These are phyloP conservation scores for Jatropha curcas DNA, from an alignment of 345 rosid genomes.

Conservation along the genomic window DNA sequence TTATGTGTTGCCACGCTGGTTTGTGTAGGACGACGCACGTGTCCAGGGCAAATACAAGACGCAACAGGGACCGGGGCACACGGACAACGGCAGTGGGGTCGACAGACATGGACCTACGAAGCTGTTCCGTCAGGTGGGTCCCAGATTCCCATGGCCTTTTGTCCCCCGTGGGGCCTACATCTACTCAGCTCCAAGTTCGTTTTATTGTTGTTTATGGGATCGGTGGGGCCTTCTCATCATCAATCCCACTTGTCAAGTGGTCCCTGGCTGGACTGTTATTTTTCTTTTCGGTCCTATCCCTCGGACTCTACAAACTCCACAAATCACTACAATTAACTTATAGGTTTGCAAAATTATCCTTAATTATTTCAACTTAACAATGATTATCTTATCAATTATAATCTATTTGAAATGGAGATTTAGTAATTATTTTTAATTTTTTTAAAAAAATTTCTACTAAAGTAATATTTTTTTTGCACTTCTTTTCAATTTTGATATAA, in stretches of 20 bases:
- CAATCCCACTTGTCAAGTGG: not conserved
- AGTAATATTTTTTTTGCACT: too few relatives aligned
- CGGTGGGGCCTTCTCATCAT: conserved; percentile 8
- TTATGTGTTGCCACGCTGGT: conserved; percentile 20
- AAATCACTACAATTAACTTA: too few relatives aligned
- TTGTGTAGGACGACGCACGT: conserved; percentile 20
- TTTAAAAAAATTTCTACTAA: too few relatives aligned
- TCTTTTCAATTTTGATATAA: too few relatives aligned
- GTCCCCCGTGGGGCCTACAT: conserved; percentile 11
- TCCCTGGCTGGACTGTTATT: not conserved
- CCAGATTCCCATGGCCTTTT: not conserved
- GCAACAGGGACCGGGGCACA: conserved; percentile 22
- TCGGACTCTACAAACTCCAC: not conserved
- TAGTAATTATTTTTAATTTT: too few relatives aligned
- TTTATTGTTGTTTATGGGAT: not conserved
- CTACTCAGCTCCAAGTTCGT: conserved; percentile 27
- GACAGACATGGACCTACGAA: conserved; percentile 38
- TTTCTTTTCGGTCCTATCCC: not conserved
- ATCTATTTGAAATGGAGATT: too few relatives aligned
- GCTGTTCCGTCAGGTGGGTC: conserved; percentile 13
- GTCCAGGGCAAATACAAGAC: conserved; percentile 9
- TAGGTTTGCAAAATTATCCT: too few relatives aligned
- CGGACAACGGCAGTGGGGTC: conserved; percentile 51
- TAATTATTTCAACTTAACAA: too few relatives aligned
- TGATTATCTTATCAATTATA: too few relatives aligned